These are phyloP conservation scores for Yarrowia yakushimensis DNA, from an alignment of 805 yeast genomes.

Conservation along the genomic window DNA sequence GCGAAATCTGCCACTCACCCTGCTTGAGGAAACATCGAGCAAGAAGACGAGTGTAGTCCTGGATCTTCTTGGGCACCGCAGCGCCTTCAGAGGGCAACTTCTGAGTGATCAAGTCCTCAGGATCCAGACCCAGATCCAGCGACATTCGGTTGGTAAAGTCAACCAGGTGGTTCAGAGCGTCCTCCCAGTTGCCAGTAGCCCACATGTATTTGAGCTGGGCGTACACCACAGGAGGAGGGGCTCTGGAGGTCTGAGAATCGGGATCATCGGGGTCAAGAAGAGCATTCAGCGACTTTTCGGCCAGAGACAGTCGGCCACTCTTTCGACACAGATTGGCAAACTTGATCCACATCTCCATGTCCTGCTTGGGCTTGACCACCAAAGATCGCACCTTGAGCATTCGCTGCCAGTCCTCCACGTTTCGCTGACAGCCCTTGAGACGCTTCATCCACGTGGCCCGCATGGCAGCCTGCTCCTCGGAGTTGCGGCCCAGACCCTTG, in stretches of 20 bases:
- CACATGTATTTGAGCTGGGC: conserved; percentile 96
- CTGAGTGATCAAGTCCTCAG: conserved; percentile 77
- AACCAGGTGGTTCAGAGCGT: conserved; percentile 78
- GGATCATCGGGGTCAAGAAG: conserved; percentile 72
- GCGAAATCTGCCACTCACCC: conserved; percentile 95
- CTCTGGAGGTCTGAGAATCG: conserved; percentile 53
- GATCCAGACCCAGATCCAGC: conserved; percentile 75
- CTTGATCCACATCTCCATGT: conserved; percentile 96
- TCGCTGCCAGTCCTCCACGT: conserved; percentile 98
- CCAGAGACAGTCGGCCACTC: conserved; percentile 85
- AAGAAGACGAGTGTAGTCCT: conserved; percentile 74
- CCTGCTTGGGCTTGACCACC: conserved; percentile 92
- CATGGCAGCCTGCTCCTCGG: conserved; percentile 73
- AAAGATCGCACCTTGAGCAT: conserved; percentile 88
- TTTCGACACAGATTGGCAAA: conserved; percentile 95
- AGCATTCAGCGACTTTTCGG: conserved; percentile 83
- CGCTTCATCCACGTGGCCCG: conserved; percentile 93
- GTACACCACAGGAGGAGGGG: conserved; percentile 95
- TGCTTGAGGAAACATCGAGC: conserved; percentile 96
- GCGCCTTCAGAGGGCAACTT: conserved; percentile 72
- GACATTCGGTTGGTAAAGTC: conserved; percentile 92
- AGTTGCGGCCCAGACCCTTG: conserved; percentile 77
- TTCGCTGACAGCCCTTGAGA: conserved; percentile 87
- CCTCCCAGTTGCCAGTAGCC: conserved; percentile 87
- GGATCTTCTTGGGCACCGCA: conserved; percentile 69